Conservation (phyloP, 306 rosid genomes). For the Ormosia semicastrata region DNA sequence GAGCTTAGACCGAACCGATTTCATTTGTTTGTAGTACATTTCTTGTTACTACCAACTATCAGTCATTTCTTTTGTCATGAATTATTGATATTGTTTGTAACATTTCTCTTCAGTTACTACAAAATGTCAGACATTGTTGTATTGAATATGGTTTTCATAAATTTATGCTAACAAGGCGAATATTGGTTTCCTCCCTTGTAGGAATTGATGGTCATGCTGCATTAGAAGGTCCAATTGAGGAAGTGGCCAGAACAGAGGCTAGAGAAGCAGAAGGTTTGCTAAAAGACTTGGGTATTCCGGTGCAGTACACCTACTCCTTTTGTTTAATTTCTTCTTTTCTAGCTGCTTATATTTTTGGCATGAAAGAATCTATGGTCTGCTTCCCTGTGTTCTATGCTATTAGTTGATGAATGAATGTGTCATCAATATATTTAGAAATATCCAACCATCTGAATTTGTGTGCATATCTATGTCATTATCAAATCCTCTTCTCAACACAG, state of each 20-base stretch:
- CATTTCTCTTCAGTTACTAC: background rate
- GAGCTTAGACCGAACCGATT: background rate
- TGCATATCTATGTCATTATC: background rate
- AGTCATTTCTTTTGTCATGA: background rate
- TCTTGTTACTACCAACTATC: background rate
- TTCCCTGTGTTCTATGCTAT: background rate
- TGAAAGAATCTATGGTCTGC: background rate
- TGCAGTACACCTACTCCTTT: constrained; percentile 28
- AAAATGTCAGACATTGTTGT: background rate
- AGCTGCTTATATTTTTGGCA: constrained; percentile 17
- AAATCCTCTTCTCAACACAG: background rate
- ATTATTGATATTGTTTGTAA: background rate
- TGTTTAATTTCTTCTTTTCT: background rate
- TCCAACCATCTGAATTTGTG: background rate
- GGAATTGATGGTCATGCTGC: constrained; percentile 66
- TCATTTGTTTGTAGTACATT: background rate
- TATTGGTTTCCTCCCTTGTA: constrained; percentile 36
- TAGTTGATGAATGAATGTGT: background rate
- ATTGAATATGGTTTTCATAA: constrained; percentile 2
- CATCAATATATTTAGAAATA: background rate
- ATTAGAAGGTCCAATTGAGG: constrained; percentile 86
- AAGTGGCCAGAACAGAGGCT: constrained; percentile 84
- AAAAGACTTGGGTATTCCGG: constrained; percentile 82
- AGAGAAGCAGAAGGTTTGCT: constrained; percentile 80
- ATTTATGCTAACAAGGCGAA: background rate